phyloP scores from a whole-genome alignment of 2,329 filamentous ascomycete genomes.

The Xylariales sp. region DNA sequence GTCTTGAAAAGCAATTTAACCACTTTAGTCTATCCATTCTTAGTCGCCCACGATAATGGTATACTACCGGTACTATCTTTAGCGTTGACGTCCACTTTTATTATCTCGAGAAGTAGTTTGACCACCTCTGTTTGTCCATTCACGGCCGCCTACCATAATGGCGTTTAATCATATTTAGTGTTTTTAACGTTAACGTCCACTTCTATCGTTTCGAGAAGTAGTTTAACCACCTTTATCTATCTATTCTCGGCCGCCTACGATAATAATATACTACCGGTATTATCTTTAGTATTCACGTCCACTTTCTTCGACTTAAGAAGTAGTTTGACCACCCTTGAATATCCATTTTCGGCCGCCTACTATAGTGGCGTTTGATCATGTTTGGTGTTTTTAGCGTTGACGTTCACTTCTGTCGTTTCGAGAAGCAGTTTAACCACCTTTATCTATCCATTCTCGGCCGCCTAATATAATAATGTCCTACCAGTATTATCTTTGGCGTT shows the following conservation, averaged over 20 bases:
- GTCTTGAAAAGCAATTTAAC: background rate
- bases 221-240: background rate
- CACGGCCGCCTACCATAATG: slow-evolving; percentile 1
- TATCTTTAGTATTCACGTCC: background rate
- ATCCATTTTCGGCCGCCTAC: background rate
- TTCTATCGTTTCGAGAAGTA: slow-evolving; percentile 1
- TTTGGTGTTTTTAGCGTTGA: background rate
- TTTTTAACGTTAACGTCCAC: background rate
- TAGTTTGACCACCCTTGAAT: background rate
- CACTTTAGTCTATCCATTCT: background rate
- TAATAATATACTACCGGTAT: background rate
- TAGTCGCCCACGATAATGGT: background rate
- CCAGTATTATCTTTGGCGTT: background rate
- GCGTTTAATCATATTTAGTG: slow-evolving; percentile 1
- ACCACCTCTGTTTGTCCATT: background rate
- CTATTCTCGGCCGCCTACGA: background rate
- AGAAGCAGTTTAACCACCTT: too few relatives aligned
- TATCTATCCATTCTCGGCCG: too few relatives aligned
- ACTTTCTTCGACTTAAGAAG: background rate
- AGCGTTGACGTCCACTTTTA: background rate
- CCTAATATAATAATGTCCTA: too few relatives aligned
- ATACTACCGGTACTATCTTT: background rate
- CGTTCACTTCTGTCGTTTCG: too few relatives aligned
- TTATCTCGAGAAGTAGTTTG: background rate
- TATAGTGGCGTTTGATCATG: slow-evolving; percentile 2